A percentile compares a stretch with the other conserved stretches of the same genome.
These are phyloP conservation scores for Silene latifolia DNA, from an alignment of 148 eudicot genomes.

Conservation along the genomic window DNA sequence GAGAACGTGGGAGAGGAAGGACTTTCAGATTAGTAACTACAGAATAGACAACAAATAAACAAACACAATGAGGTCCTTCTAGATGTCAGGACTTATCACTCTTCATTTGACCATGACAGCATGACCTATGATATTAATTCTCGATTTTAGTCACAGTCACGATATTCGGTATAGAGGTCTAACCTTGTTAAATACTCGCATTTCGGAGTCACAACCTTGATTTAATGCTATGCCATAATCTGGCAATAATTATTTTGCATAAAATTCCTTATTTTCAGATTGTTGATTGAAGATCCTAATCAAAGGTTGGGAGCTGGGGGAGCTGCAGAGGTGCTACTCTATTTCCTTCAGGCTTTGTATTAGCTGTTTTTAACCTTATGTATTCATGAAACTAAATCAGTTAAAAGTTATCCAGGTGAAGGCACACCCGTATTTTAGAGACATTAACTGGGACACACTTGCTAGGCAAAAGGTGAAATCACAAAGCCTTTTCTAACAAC, in stretches of 20 bases:
- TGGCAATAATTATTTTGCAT: background rate
- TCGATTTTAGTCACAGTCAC: background rate
- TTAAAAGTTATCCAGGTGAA: constrained; percentile 61
- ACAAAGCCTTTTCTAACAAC: background rate
- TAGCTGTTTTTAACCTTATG: constrained; percentile 4
- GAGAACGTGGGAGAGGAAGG: background rate
- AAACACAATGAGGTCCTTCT: background rate
- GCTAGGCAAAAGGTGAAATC: constrained; percentile 91
- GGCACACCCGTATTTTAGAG: constrained; percentile 86
- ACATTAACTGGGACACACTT: constrained; percentile 97
- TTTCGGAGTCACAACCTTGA: background rate
- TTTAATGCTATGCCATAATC: background rate
- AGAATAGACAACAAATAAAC: background rate
- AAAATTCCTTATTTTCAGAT: constrained; percentile 35
- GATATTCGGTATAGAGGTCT: background rate
- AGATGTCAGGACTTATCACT: background rate
- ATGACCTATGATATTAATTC: background rate
- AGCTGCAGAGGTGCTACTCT: constrained; percentile 74
- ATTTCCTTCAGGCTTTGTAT: background rate
- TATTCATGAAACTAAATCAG: background rate
- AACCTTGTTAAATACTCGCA: background rate
- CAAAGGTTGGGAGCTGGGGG: constrained; percentile 96
- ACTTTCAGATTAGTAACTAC: background rate
- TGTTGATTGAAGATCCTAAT: constrained; percentile 86
- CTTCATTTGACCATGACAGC: background rate